phyloP scores from a whole-genome alignment of 805 yeast species.

The Priceomyces melissophilus region DNA sequence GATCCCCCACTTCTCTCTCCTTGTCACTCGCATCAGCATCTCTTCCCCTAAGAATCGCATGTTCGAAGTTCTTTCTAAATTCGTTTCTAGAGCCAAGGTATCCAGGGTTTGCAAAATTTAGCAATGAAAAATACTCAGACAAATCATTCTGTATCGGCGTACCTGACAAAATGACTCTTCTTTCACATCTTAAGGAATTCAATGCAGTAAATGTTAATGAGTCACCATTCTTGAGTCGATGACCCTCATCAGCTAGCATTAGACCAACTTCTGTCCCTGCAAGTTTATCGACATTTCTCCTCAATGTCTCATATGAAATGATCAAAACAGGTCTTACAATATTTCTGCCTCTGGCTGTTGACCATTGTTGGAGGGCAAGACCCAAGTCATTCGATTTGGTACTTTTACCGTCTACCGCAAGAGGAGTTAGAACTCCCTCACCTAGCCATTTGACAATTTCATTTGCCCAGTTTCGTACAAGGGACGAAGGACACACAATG shows the following conservation, averaged over 20 bases:
- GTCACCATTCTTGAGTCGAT: conserved; percentile 64
- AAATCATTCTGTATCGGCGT: conserved; percentile 96
- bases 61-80: conserved; percentile 81
- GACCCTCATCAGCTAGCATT: conserved; percentile 58
- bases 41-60: conserved; percentile 75
- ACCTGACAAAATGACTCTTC: conserved; percentile 91
- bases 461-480: conserved; percentile 96
- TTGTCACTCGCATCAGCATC: conserved; percentile 86
- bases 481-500: conserved; percentile 91
- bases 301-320: conserved; percentile 87
- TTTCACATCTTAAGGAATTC: conserved; percentile 74
- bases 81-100: conserved; percentile 79
- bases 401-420: conserved; percentile 89
- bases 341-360: conserved; percentile 79
- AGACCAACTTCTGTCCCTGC: conserved; percentile 80
- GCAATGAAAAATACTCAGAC: conserved; percentile 85
- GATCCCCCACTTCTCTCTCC: conserved; percentile 67
- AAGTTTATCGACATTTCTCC: conserved; percentile 77
- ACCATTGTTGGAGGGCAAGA: conserved; percentile 75
- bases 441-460: conserved; percentile 95
- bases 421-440: conserved; percentile 79
- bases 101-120: conserved; percentile 94
- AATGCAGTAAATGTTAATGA: conserved; percentile 87
- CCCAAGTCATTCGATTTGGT: conserved; percentile 69
- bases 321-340: conserved; percentile 91